Evolutionary conservation across 148 eudicot species (phyloP), one percentile per base, ranked within the genome.

Genomic region (Rhododendron kiyosumense): DNA sequence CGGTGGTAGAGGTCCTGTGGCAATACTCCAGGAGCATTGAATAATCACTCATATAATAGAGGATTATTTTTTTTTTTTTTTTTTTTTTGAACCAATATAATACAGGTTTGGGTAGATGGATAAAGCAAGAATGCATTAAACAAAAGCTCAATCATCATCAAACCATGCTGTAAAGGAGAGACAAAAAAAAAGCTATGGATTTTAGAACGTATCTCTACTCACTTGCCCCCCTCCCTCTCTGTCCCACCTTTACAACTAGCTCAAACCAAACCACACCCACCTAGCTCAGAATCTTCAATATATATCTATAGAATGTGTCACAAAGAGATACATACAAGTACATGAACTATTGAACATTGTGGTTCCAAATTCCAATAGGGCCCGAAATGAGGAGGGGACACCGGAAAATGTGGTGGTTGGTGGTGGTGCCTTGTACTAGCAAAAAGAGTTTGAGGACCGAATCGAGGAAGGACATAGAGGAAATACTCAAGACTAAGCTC

Each of bases 401-500:
- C 18, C 46, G 76, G 74, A 87, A 73, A 80, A 67, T 81, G 87
- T 79, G 87, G 87, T 87, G 89, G 88, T 69, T 41, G 30, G 80
- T 87, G 89, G 69, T 28, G 48, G 81, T 87, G 81, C 86, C 89
- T 5, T 87, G 89, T 43, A 63, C 85, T 8, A 84, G 84, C 73
- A 81, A 51, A 61, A 84, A 85, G 84, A 17, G 34, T 51, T 85
- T 84, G 85, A 84, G 87, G 59, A 87, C 82, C 2, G 89, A 87
- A 2, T 87, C 87, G 15, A 28, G 81, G 36, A 85, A 84, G 65
- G 89, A 75, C 28, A 84, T 87, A n/a, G 85, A 87, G 32, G 87
- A 87, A 51, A 87, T 87, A 65, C 79, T 87, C 28, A 84, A 84
- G 54, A 34, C 80, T 45, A 87, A 87, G 89, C 89, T 87, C 10